These are phyloP conservation scores for Durotheca rogersii DNA, from an alignment of 495 filamentous ascomycete species.

Conservation along the genomic window DNA sequence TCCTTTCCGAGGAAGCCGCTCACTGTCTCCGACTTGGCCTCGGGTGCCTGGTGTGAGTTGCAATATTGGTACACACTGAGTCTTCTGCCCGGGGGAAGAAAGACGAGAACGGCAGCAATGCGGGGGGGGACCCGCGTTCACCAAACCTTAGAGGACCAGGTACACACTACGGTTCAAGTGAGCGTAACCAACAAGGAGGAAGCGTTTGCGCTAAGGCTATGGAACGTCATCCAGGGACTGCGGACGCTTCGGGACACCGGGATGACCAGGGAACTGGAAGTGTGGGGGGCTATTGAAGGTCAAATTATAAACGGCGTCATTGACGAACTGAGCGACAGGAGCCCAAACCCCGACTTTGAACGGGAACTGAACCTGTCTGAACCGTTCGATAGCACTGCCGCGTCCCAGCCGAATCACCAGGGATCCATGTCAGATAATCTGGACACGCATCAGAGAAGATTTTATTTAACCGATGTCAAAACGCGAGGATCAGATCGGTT, in stretches of 20 bases:
- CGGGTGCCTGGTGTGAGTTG: conserved; percentile 92
- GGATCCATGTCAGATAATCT: conserved; percentile 31
- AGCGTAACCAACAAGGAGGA: conserved; percentile 77
- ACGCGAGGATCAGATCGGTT: conserved; percentile 65
- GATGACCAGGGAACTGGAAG: conserved; percentile 81
- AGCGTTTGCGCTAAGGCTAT: conserved; percentile 75
- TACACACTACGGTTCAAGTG: conserved; percentile 73
- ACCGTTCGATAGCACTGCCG: conserved; percentile 18
- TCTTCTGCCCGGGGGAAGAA: conserved; percentile 64
- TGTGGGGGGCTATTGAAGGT: conserved; percentile 88
- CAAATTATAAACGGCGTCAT: conserved; percentile 86
- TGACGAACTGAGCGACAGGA: conserved; percentile 77
- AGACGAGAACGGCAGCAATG: conserved; percentile 77
- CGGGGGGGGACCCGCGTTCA: conserved; percentile 75
- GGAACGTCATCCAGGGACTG: conserved; percentile 90
- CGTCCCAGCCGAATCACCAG: conserved; percentile 23
- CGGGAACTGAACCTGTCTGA: conserved; percentile 44
- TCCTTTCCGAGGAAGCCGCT: conserved; percentile 73
- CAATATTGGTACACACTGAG: conserved; percentile 88
- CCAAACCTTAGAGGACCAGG: conserved; percentile 78
- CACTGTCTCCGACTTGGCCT: conserved; percentile 86
- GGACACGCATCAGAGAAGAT: conserved; percentile 65
- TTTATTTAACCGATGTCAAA: conserved; percentile 89
- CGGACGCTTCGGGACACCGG: conserved; percentile 74
- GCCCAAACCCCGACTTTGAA: conserved; percentile 71